Evolutionary conservation across 352 stramenopile species (phyloP), one percentile per base, ranked within the genome.

Genomic region (Elongisporangium anandrum): DNA sequence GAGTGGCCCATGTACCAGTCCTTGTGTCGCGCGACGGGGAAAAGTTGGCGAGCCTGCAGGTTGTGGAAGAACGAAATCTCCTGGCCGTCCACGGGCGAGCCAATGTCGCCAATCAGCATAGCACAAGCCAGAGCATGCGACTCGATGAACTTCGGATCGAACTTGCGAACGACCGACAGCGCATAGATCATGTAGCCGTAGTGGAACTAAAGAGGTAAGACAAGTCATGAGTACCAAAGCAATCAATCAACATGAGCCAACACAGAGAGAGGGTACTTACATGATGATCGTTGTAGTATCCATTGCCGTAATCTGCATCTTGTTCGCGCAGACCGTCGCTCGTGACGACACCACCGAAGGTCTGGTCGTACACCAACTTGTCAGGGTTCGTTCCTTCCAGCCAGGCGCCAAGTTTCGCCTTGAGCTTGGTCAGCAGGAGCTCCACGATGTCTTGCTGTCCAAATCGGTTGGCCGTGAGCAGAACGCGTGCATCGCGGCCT

Each of bases 1-100:
- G 92, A 98, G 65, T 99, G 95, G 34, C 93, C 95, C 51, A 98
- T 84, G 74, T 96, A 99, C 87, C 94, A 98, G 57, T 98, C 95
- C 73, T 98, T 98, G 68, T 98, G 92, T 15, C 96, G 76, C 23
- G 92, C 85, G 5, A 90, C 73, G 7, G 95, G 92, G 57, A 89
- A 98, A 77, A 89, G 71, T 26, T 73, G 56, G 23, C 64, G 68
- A 12, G 73, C 73, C 0, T 78, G 78, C 9, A 90, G 70, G 54
- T 80, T 66, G 38, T 67, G 60, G 39, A 87, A 77, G 65, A 90
- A 89, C 26, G 69, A 61, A 9, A 78, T 85, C 9, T 73, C 55
- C 26, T 58, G 66, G 45, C 68, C 59, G n/a, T 77, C 50, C 15
- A 88, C 54, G 10, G 81, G 81, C 9, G 81, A 75, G 17, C 76